Evolutionary conservation across 225 moss, liverwort and hornwort genomes (phyloP).

Genomic region (Antitrichia curtipendula): DNA sequence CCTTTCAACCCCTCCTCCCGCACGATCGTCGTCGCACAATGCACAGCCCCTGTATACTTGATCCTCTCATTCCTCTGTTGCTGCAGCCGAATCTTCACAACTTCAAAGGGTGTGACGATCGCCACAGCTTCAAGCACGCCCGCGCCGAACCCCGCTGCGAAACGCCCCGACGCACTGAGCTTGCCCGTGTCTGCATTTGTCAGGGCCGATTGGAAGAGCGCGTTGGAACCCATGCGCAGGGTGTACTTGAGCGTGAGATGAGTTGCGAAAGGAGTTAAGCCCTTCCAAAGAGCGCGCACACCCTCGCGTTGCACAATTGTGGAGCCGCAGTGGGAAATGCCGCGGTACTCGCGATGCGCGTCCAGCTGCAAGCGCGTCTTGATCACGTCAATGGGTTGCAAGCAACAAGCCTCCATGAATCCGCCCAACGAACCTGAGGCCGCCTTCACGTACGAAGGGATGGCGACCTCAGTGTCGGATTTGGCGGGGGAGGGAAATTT

Average conservation of each 20-base stretch:
- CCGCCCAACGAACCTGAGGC: conserved; percentile 59
- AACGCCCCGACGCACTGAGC: conserved; percentile 29
- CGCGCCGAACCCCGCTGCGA: conserved; percentile 64
- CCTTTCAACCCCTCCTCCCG: conserved; percentile 60
- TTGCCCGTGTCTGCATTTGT: conserved; percentile 36
- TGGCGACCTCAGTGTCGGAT: background rate
- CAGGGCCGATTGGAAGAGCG: conserved; percentile 43
- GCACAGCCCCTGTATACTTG: conserved; percentile 50
- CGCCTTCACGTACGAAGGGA: conserved; percentile 53
- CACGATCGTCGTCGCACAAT: conserved; percentile 51
- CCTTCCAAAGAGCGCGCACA: conserved; percentile 58
- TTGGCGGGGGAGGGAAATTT: background rate
- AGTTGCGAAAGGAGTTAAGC: conserved; percentile 66
- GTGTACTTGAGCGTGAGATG: conserved; percentile 76
- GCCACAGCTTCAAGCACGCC: conserved; percentile 67
- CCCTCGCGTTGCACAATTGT: conserved; percentile 45
- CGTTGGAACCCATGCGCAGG: conserved; percentile 73
- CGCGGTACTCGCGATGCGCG: conserved; percentile 35
- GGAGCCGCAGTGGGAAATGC: conserved; percentile 57
- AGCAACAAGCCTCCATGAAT: conserved; percentile 48
- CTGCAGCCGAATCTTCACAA: conserved; percentile 75
- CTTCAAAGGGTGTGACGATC: conserved; percentile 82
- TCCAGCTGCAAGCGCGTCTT: conserved; percentile 78
- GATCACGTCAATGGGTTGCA: conserved; percentile 83
- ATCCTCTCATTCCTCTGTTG: conserved; percentile 44